phyloP scores from a whole-genome alignment of 345 rosid species.

The Bruguiera gymnorhiza region DNA sequence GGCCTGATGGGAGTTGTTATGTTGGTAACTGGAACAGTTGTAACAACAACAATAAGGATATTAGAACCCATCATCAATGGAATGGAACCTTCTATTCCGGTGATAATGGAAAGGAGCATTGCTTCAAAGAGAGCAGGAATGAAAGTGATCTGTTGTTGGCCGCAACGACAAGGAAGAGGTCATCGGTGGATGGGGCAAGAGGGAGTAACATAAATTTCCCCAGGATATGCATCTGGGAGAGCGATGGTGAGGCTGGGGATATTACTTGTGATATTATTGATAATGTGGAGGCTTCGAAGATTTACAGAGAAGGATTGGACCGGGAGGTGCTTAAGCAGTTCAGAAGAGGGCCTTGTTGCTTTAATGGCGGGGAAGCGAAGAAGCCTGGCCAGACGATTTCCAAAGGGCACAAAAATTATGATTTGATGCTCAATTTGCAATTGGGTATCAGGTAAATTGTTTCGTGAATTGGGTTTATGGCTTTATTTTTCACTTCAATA shows the following conservation, averaged over 20 bases:
- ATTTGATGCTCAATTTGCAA: slow-evolving; percentile 93
- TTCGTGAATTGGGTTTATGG: not conserved
- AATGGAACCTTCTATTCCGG: slow-evolving; percentile 47
- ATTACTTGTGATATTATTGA: slow-evolving; percentile 90
- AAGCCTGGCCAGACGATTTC: slow-evolving; percentile 91
- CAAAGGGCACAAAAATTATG: slow-evolving; percentile 93
- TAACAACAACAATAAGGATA: not conserved
- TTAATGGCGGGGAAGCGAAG: slow-evolving; percentile 61
- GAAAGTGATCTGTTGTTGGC: slow-evolving; percentile 38
- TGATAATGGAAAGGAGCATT: slow-evolving; percentile 42
- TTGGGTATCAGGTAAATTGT: slow-evolving; percentile 79
- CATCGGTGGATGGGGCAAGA: slow-evolving; percentile 73
- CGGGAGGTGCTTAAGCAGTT: slow-evolving; percentile 62
- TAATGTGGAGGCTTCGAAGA: slow-evolving; percentile 66
- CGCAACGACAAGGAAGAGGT: slow-evolving; percentile 61
- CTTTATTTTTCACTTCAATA: slow-evolving; percentile 1
- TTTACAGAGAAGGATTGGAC: slow-evolving; percentile 56
- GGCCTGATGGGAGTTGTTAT: slow-evolving; percentile 69
- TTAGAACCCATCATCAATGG: slow-evolving; percentile 34
- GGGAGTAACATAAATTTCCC: slow-evolving; percentile 69
- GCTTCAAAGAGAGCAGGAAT: slow-evolving; percentile 33
- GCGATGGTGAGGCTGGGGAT: slow-evolving; percentile 97
- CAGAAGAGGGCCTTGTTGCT: slow-evolving; percentile 68
- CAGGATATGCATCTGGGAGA: slow-evolving; percentile 94
- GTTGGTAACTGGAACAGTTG: slow-evolving; percentile 45